Conservation (phyloP, 2,329 filamentous ascomycete species). For the Monosporascus ibericus region DNA sequence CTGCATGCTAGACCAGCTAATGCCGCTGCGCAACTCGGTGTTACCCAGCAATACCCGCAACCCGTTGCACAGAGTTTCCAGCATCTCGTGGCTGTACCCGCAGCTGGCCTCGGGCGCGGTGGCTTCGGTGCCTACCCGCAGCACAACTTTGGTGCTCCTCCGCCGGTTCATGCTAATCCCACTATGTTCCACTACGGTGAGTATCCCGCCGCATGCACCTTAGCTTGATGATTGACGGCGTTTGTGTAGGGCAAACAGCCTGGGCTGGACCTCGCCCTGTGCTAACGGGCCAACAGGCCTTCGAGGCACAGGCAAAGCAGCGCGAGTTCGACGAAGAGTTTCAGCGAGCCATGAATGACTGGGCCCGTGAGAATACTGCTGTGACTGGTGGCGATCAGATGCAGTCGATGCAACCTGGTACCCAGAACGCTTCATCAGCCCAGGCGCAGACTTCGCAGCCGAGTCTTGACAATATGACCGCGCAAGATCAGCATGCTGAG, state of each 20-base stretch:
- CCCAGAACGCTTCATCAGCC: no score
- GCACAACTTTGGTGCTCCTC: background rate
- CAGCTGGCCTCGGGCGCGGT: background rate
- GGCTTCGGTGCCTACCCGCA: background rate
- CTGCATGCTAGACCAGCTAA: no score
- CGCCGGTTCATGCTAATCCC: background rate
- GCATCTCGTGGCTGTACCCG: no score
- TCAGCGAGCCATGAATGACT: slow-evolving; percentile 14
- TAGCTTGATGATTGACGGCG: background rate
- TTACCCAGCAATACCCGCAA: no score
- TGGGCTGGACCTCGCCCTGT: background rate
- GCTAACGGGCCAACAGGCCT: background rate
- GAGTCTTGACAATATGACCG: slow-evolving; percentile 1
- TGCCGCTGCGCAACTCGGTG: no score
- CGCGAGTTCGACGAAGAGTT: slow-evolving; percentile 9
- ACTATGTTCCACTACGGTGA: background rate
- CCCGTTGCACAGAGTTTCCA: no score
- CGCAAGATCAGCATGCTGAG: slow-evolving; percentile 13
- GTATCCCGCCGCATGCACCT: background rate
- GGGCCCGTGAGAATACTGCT: slow-evolving; percentile 10
- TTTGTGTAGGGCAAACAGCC: background rate
- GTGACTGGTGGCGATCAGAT: background rate
- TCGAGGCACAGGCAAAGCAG: background rate
- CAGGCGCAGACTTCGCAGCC: slow-evolving; percentile 6
- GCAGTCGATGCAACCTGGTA: background rate